phyloP scores from a whole-genome alignment of 805 yeast species.

The Cyberlindnera saturnus region DNA sequence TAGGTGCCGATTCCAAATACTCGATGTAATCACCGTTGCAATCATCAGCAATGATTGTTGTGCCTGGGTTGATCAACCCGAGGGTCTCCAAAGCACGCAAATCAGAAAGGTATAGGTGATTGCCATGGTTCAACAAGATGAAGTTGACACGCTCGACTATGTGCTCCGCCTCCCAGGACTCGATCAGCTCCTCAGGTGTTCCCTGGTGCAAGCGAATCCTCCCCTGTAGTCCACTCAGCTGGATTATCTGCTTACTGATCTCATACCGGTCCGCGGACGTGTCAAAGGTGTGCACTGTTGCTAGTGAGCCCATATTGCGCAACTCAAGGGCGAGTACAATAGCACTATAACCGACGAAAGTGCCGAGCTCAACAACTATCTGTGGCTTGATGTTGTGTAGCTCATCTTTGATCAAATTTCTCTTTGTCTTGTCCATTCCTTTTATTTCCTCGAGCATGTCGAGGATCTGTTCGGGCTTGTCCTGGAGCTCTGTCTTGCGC shows the following conservation, averaged over 20 bases:
- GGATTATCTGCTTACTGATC: constrained; percentile 11
- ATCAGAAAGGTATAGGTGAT: constrained; percentile 13
- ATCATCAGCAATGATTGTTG: constrained; percentile 35
- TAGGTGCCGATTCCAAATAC: constrained; percentile 34
- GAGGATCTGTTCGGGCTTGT: constrained; percentile 13
- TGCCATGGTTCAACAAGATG: constrained; percentile 36
- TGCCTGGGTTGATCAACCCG: constrained; percentile 33
- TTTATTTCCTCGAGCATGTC: constrained; percentile 11
- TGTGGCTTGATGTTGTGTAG: constrained; percentile 10
- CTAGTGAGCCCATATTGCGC: constrained; percentile 2
- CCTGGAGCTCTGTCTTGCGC: constrained; percentile 4
- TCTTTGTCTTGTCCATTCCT: constrained; percentile 2
- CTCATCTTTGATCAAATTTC: constrained; percentile 4
- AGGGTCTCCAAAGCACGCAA: constrained; percentile 28
- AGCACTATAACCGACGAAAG: constrained; percentile 16
- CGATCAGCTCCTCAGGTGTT: constrained; percentile 10
- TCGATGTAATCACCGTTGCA: constrained; percentile 26
- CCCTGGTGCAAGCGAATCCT: constrained; percentile 13
- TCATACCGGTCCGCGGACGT: constrained; percentile 6
- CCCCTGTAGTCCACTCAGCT: constrained; percentile 15
- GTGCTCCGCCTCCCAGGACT: constrained; percentile 8
- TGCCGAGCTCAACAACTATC: constrained; percentile 18
- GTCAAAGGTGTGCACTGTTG: constrained; percentile 18
- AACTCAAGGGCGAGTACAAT: constrained; percentile 15
- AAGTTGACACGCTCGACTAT: constrained; percentile 26